Evolutionary conservation across 176 grass and related monocot genomes (phyloP).

Genomic region (Avena sativa): DNA sequence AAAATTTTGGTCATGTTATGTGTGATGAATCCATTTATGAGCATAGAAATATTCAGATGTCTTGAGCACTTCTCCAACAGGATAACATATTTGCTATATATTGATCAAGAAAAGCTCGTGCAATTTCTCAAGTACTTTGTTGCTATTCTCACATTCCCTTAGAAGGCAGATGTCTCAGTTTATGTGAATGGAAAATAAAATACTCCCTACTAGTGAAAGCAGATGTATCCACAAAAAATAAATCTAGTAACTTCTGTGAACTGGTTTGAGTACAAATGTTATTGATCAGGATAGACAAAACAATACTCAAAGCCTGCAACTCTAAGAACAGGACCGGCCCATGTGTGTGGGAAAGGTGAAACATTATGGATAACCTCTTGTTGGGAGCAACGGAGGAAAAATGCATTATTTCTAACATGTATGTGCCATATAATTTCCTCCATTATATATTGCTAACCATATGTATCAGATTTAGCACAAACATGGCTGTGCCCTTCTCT

Average conservation of each 20-base stretch:
- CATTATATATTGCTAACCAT: slow-evolving; percentile 25
- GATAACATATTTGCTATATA: slow-evolving; percentile 28
- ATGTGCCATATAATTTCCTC: slow-evolving; percentile 16
- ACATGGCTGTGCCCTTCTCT: not conserved
- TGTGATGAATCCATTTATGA: slow-evolving; percentile 9
- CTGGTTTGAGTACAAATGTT: slow-evolving; percentile 17
- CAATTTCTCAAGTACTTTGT: slow-evolving; percentile 9
- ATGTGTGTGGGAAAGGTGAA: slow-evolving; percentile 29
- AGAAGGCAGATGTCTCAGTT: not conserved
- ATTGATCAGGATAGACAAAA: slow-evolving; percentile 34
- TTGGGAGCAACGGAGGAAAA: slow-evolving; percentile 15
- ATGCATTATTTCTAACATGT: not conserved
- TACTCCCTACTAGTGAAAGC: slow-evolving; percentile 8
- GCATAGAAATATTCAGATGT: slow-evolving; percentile 1
- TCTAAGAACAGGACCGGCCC: slow-evolving; percentile 15
- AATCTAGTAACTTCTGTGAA: slow-evolving; percentile 19
- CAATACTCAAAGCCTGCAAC: slow-evolving; percentile 5
- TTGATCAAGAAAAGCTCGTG: slow-evolving; percentile 14
- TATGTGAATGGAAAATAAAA: not conserved
- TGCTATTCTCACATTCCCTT: slow-evolving; percentile 27
- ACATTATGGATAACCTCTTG: slow-evolving; percentile 2
- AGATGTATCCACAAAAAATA: slow-evolving; percentile 23
- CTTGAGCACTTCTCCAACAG: slow-evolving; percentile 18
- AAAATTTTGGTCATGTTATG: slow-evolving; percentile 35
- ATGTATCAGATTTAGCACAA: slow-evolving; percentile 13